These are phyloP conservation scores for Lycium ferocissimum DNA, from an alignment of 257 asterid species.

Conservation along the genomic window DNA sequence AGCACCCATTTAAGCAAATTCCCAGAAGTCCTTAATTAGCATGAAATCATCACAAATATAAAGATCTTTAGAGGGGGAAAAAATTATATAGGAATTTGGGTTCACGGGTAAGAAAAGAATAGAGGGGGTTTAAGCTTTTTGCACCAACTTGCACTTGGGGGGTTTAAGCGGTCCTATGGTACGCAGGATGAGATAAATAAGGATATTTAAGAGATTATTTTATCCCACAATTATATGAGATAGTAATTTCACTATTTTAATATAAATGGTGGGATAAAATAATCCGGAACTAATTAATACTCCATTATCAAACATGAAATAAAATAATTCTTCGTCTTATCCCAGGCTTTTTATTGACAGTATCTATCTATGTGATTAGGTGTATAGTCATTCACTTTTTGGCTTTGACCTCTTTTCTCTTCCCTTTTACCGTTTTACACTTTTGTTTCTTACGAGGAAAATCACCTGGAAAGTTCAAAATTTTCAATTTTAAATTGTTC, in stretches of 20 bases:
- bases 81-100: constrained; percentile 2
- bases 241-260: too few relatives aligned
- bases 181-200: too few relatives aligned
- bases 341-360: constrained; percentile 38
- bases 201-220: too few relatives aligned
- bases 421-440: constrained; percentile 33
- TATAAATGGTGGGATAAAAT: too few relatives aligned
- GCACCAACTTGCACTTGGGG: constrained; percentile 47
- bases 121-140: constrained; percentile 52
- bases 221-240: too few relatives aligned
- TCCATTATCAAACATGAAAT: too few relatives aligned
- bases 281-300: too few relatives aligned
- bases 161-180: constrained; percentile 36
- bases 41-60: constrained; percentile 31
- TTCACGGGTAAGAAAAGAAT: constrained; percentile 38
- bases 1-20: constrained; percentile 26
- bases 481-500: neutral
- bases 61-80: neutral
- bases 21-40: neutral
- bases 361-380: constrained; percentile 6
- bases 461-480: neutral
- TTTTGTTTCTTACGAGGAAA: constrained; percentile 15
- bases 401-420: constrained; percentile 33
- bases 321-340: too few relatives aligned
- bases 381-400: constrained; percentile 10